These are phyloP conservation scores for Fonsecaea erecta DNA, from an alignment of 2,329 filamentous ascomycete species.

Conservation along the genomic window DNA sequence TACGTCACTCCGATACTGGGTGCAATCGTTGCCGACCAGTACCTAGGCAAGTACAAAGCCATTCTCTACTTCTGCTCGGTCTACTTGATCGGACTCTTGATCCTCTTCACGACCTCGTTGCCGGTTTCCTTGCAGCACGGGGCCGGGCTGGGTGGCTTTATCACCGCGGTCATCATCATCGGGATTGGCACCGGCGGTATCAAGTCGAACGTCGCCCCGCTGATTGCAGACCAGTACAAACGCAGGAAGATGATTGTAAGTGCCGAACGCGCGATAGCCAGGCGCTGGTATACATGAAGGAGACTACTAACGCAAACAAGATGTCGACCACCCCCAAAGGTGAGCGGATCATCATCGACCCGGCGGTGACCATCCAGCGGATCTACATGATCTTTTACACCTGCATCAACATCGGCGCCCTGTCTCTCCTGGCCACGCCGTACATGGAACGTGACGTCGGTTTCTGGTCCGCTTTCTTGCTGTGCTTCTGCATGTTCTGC, in stretches of 20 bases:
- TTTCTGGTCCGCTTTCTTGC: conserved; percentile 68
- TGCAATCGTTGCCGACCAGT: conserved; percentile 64
- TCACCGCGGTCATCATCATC: conserved; percentile 64
- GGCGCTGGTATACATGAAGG: neutral
- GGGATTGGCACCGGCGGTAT: conserved; percentile 71
- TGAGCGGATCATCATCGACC: conserved; percentile 67
- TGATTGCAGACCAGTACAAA: conserved; percentile 70
- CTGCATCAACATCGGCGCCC: conserved; percentile 74
- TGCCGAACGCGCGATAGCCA: neutral
- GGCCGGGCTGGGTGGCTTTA: conserved; percentile 60
- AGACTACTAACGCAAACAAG: conserved; percentile 15
- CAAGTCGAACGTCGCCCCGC: conserved; percentile 66
- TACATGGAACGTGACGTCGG: conserved; percentile 70
- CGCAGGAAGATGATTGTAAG: conserved; percentile 56
- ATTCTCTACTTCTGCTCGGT: conserved; percentile 61
- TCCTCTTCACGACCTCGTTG: conserved; percentile 61
- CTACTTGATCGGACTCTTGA: conserved; percentile 62
- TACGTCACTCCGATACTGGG: conserved; percentile 64
- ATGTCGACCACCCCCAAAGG: conserved; percentile 51
- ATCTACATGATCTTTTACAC: conserved; percentile 77
- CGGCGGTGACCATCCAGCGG: conserved; percentile 67
- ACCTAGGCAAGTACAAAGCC: conserved; percentile 65
- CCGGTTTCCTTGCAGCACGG: conserved; percentile 57
- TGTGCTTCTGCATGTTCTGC: conserved; percentile 67
- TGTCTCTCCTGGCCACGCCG: conserved; percentile 69